Base-by-base conservation (phyloP, 2,329 filamentous ascomycete species). In the Emericellopsis atlantica region DNA sequence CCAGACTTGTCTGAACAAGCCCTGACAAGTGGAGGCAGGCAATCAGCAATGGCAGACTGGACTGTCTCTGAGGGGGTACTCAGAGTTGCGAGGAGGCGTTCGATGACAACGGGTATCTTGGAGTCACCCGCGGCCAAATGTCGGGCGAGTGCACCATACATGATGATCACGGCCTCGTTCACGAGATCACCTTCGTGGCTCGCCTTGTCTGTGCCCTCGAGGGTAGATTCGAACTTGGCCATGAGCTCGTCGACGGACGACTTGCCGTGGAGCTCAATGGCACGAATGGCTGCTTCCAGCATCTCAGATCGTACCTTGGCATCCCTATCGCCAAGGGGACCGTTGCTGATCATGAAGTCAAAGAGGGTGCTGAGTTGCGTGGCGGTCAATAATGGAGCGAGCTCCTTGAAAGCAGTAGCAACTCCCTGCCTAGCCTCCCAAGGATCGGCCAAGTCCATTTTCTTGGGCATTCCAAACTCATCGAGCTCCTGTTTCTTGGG, bases 1-100 rank as follows among this genome's bases (percentile, higher is more conserved):
- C 79, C 75, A 4, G 84, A 79, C 53, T 90, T 84, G 45, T 89
- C 78, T 24, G 75, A 76, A 37, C 84, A 90, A 3, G 86, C 82
- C 43, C 78, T 80, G 26, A 98, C 79, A n/a, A 98, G 70, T 1
- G 92, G 89, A 12, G 92, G 90, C 18, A 98, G 68, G 52, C 92
- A 98, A 54, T 92, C 86, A 4, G 93, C 88, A 44, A 96, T 89
- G 37, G 92, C 92, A 56, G 92, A 95, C 60, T 98, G 92, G 2
- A 98, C 92, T 14, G 86, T 89, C 60, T 98, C 92, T 0, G 92
- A 96, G 23, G 92, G 92, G 11, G 90, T 96, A 58, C 83, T 92
- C 36, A 98, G 69, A 6, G 93, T 95, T 18, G 79, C 77, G 42
- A 98, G 71, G 18, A 98, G 70, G 46, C 88, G 79, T 50, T 90